Evolutionary conservation across 768 basidiomycete species (phyloP).

Genomic region (Rhizopogon roseolus): DNA sequence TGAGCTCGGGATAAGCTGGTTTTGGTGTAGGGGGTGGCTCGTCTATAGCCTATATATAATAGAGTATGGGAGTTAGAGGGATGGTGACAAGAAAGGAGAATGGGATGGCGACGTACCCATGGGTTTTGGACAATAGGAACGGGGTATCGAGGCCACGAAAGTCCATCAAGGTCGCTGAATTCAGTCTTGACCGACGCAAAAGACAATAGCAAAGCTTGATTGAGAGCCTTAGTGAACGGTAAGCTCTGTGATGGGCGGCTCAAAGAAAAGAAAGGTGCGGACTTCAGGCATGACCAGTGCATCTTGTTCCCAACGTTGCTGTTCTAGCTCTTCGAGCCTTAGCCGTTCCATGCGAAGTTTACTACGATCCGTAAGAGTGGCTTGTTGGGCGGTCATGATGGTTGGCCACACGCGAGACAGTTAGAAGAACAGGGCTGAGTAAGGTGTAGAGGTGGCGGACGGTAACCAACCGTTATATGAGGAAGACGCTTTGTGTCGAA

Average conservation of each 20-base stretch:
- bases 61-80: not conserved
- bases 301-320: slow-evolving; percentile 48
- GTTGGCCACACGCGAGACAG: not conserved
- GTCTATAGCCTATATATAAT: slow-evolving; percentile 13
- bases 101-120: slow-evolving; percentile 14
- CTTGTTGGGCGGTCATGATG: slow-evolving; percentile 8
- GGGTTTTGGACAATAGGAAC: slow-evolving; percentile 23
- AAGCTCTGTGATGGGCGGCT: not conserved
- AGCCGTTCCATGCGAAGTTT: slow-evolving; percentile 43
- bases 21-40: slow-evolving; percentile 23
- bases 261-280: not conserved
- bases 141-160: slow-evolving; percentile 42
- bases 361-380: slow-evolving; percentile 31
- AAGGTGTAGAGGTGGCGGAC: not conserved
- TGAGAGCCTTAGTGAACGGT: slow-evolving; percentile 20
- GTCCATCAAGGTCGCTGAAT: slow-evolving; percentile 57
- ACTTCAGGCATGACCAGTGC: slow-evolving; percentile 59
- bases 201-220: slow-evolving; percentile 29
- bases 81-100: not conserved
- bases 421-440: not conserved
- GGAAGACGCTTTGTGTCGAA: not conserved
- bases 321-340: slow-evolving; percentile 47
- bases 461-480: slow-evolving; percentile 4
- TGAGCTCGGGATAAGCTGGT: slow-evolving; percentile 14
- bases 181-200: slow-evolving; percentile 57